phyloP scores from a whole-genome alignment of 345 rosid species.

The Rhizophora mangle region DNA sequence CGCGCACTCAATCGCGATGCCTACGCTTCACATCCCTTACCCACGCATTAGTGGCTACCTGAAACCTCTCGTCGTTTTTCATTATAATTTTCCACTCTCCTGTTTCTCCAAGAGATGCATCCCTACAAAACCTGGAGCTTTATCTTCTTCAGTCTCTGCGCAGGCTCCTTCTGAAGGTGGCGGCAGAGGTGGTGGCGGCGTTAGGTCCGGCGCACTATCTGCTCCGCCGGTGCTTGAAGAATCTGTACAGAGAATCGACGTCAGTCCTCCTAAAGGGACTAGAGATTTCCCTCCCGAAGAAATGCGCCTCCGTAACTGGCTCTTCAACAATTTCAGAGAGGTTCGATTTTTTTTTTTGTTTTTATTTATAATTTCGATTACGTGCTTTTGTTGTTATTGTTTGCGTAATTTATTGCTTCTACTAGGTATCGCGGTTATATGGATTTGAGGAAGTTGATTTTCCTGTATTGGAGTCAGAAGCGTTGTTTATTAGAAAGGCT shows the following conservation, averaged over 20 bases:
- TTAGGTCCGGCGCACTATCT: constrained; percentile 59
- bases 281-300: constrained; percentile 93
- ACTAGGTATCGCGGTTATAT: constrained; percentile 62
- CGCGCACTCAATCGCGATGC: constrained; percentile 34
- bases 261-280: constrained; percentile 90
- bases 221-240: constrained; percentile 41
- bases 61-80: constrained; percentile 34
- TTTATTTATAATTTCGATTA: not conserved
- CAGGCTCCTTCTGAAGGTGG: constrained; percentile 19
- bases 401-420: not conserved
- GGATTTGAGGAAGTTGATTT: constrained; percentile 92
- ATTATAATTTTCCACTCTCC: constrained; percentile 13
- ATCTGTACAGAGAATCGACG: constrained; percentile 55
- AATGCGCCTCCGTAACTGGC: constrained; percentile 92
- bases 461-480: constrained; percentile 85
- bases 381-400: not conserved
- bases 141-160: constrained; percentile 32
- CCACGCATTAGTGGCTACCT: constrained; percentile 31
- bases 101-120: constrained; percentile 18
- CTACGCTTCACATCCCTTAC: constrained; percentile 27
- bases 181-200: constrained; percentile 27
- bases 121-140: constrained; percentile 23
- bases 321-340: constrained; percentile 81
- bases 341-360: constrained; percentile 17
- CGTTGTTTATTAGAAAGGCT: constrained; percentile 79